Conservation (phyloP, 805 yeast genomes). For the Suhomyces pyralidae region DNA sequence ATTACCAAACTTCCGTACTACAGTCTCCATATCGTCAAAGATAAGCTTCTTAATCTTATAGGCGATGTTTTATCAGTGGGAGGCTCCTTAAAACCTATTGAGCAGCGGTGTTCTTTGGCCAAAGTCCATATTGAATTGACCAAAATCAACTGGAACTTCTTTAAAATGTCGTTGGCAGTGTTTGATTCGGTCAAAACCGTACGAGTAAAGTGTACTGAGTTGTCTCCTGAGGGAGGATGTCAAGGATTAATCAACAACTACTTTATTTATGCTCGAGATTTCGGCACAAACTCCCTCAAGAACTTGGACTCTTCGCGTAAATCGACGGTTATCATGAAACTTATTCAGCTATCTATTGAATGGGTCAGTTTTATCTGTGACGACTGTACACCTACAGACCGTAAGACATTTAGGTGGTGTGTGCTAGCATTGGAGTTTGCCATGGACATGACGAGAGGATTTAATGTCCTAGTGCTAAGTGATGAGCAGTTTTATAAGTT, state of each 20-base stretch:
- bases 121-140: conserved; percentile 71
- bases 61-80: conserved; percentile 49
- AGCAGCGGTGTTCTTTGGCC: conserved; percentile 66
- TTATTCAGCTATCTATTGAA: conserved; percentile 74
- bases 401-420: conserved; percentile 92
- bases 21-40: conserved; percentile 52
- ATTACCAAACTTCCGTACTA: conserved; percentile 67
- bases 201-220: conserved; percentile 52
- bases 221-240: conserved; percentile 50
- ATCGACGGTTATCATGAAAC: conserved; percentile 63
- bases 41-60: conserved; percentile 54
- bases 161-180: conserved; percentile 61
- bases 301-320: conserved; percentile 63
- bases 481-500: conserved; percentile 72
- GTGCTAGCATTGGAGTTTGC: conserved; percentile 94
- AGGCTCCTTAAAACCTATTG: conserved; percentile 42
- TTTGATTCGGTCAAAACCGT: conserved; percentile 57
- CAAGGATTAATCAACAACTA: conserved; percentile 75
- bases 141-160: conserved; percentile 62
- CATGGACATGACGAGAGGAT: conserved; percentile 89
- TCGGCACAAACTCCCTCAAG: conserved; percentile 68
- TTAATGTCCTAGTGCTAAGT: conserved; percentile 76
- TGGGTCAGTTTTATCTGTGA: conserved; percentile 94
- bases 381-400: conserved; percentile 90
- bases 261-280: conserved; percentile 76